A percentile compares a stretch with the other conserved stretches of the same genome.
These are phyloP conservation scores for Oryza meyeriana DNA, from an alignment of 176 grass and related monocot genomes.

Conservation along the genomic window DNA sequence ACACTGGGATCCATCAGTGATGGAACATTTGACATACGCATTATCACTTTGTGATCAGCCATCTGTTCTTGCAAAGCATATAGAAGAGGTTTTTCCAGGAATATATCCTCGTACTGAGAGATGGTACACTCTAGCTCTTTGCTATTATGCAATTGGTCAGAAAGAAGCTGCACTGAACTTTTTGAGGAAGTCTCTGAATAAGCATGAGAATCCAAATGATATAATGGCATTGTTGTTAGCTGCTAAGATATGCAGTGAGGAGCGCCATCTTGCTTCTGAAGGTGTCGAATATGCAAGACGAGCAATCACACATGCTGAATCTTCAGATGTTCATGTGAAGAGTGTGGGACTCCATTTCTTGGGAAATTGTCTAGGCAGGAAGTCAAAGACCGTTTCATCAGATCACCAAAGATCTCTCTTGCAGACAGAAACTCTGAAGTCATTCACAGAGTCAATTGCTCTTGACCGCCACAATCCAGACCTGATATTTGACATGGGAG, in stretches of 20 bases:
- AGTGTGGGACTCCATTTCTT: constrained; percentile 60
- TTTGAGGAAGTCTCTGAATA: constrained; percentile 77
- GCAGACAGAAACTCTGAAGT: constrained; percentile 73
- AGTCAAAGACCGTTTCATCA: constrained; percentile 70
- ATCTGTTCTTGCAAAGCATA: constrained; percentile 50
- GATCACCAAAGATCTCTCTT: constrained; percentile 80
- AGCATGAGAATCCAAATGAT: constrained; percentile 78
- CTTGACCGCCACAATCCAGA: constrained; percentile 58
- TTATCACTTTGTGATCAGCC: constrained; percentile 62
- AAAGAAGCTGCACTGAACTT: constrained; percentile 70
- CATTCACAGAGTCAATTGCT: constrained; percentile 49
- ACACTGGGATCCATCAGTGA: constrained; percentile 82
- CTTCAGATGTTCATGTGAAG: constrained; percentile 50
- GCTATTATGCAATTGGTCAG: constrained; percentile 55
- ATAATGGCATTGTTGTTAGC: constrained; percentile 58
- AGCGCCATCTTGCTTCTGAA: constrained; percentile 52
- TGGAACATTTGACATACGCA: constrained; percentile 82
- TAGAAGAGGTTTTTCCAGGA: constrained; percentile 84
- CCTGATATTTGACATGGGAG: constrained; percentile 65
- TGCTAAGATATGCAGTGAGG: constrained; percentile 74
- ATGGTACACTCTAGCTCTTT: constrained; percentile 78
- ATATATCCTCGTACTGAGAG: constrained; percentile 70
- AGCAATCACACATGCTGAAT: constrained; percentile 42
- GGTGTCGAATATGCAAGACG: constrained; percentile 68
- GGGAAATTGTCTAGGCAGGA: constrained; percentile 66